A percentile compares a stretch with the other conserved stretches of the same genome.
Evolutionary conservation across 495 filamentous ascomycete species (phyloP).

Genomic region (Hypoxylon subgilvum): DNA sequence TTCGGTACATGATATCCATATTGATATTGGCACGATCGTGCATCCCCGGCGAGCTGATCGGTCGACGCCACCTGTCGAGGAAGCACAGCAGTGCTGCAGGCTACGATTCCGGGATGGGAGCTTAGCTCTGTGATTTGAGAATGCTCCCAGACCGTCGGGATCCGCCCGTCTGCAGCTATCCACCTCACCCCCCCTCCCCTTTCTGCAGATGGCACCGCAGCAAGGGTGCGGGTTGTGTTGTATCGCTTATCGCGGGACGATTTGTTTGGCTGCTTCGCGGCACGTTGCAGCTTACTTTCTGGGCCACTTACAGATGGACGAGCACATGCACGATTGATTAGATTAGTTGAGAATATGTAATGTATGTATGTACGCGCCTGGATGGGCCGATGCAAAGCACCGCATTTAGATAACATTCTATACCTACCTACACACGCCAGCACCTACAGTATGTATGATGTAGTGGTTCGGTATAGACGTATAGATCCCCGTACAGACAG

Average conservation of each 20-base stretch:
- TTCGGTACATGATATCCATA: background rate
- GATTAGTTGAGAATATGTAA: no score
- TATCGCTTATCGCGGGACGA: conserved; percentile 37
- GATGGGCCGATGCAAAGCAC: conserved; percentile 37
- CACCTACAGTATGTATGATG: no score
- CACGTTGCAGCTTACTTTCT: conserved; percentile 30
- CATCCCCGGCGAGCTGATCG: conserved; percentile 6
- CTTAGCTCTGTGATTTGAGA: conserved; percentile 29
- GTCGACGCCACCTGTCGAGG: conserved; percentile 32
- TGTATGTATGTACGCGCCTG: conserved; percentile 17
- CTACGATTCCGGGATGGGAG: conserved; percentile 15
- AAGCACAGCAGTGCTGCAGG: conserved; percentile 20
- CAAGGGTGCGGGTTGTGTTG: conserved; percentile 13
- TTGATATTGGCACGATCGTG: background rate
- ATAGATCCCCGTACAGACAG: no score
- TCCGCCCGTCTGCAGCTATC: conserved; percentile 29
- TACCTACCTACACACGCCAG: background rate
- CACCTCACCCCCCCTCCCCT: background rate
- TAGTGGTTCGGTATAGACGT: no score
- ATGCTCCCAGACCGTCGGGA: conserved; percentile 19
- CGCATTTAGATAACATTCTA: conserved; percentile 15
- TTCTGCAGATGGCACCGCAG: conserved; percentile 15
- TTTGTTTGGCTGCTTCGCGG: conserved; percentile 28
- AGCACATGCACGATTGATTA: conserved; percentile 39
- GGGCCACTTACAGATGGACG: conserved; percentile 28